Base-by-base conservation (phyloP, 2,329 filamentous ascomycete genomes). In the Pseudocercospora ulei region DNA sequence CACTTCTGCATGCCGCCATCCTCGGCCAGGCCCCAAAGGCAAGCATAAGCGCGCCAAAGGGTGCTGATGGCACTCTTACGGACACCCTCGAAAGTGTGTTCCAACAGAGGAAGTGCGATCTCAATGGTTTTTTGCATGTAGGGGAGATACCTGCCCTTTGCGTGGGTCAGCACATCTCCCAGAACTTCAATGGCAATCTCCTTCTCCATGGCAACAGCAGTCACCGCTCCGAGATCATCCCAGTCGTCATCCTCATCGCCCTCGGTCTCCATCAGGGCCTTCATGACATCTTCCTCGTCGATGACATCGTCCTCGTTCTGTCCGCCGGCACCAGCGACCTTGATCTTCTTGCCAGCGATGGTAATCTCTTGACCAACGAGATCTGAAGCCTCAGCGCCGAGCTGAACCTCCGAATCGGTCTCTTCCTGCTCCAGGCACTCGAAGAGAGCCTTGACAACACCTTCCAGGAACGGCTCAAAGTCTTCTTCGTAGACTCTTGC, bases 121-220 rank as follows among this genome's bases (percentile, higher is more conserved):
- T 85, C 80, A 46, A 98, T 76, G 5, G 85, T 85, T 69, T 84
- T 82, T 67, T 94, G 80, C 47, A 95, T 82, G 62, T 88, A 94
- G 3, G 83, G 78, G 50, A 92, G 72, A 60, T 76, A 85, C 51
- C 81, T 75, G 56, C 75, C 74, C 62, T 84, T 86, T 31, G 84
- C 84, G 67, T 92, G 80, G 30, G 82, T 80, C 56, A 96, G 80
- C 46, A 98, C 77, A 58, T 98, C 90, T 49, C 87, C 90, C 22
- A 95, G 74, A 4, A 95, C 87, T 62, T 98, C 90, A 28, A 94
- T 77, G 23, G 90, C 88, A 54, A 96, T 92, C 65, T 98, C 90
- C 66, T 96, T 95, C 71, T 96, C 90, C 55, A 94, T 75, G 14
- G 88, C 85, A 39, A 95, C 76, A 37, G 86, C 85, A 16, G 85